phyloP scores from a whole-genome alignment of 805 yeast genomes.

The Wickerhamiella australiensis region DNA sequence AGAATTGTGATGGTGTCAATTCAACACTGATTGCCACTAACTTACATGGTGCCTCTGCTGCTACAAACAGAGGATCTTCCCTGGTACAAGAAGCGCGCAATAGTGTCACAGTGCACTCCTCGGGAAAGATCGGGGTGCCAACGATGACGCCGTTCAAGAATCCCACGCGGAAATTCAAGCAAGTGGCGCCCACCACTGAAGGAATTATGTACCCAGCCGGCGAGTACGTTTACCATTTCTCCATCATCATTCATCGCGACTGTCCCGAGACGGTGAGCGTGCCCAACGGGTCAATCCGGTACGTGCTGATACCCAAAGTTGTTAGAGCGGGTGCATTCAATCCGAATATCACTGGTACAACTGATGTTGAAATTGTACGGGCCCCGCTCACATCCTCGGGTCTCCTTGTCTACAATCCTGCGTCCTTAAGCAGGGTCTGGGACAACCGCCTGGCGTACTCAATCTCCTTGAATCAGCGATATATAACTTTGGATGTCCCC shows the following conservation, averaged over 20 bases:
- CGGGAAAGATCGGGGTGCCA: conserved; percentile 14
- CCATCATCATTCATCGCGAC: conserved; percentile 63
- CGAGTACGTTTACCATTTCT: conserved; percentile 73
- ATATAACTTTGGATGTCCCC: conserved; percentile 61
- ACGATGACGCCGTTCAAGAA: conserved; percentile 18
- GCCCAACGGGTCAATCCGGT: conserved; percentile 61
- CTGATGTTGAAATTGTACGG: conserved; percentile 52
- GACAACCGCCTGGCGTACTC: conserved; percentile 70
- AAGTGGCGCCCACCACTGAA: conserved; percentile 16
- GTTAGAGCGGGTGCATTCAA: conserved; percentile 68
- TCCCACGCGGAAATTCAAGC: conserved; percentile 20
- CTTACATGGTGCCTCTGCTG: conserved; percentile 28
- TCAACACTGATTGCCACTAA: conserved; percentile 24
- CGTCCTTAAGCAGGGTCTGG: conserved; percentile 72
- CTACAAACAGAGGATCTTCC: conserved; percentile 15
- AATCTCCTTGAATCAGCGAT: conserved; percentile 64
- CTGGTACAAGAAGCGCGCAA: conserved; percentile 12
- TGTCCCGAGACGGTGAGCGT: conserved; percentile 60
- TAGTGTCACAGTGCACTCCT: conserved; percentile 3
- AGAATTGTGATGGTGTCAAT: conserved; percentile 17
- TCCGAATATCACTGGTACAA: conserved; percentile 46
- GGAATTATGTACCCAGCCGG: conserved; percentile 49
- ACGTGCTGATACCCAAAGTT: conserved; percentile 47
- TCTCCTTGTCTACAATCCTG: conserved; percentile 70
- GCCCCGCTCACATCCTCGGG: conserved; percentile 58